Percentiles rank a stretch among this genome's conserved stretches.
Conservation (phyloP, 2,329 filamentous ascomycete species). For the Falciphora oryzae region DNA sequence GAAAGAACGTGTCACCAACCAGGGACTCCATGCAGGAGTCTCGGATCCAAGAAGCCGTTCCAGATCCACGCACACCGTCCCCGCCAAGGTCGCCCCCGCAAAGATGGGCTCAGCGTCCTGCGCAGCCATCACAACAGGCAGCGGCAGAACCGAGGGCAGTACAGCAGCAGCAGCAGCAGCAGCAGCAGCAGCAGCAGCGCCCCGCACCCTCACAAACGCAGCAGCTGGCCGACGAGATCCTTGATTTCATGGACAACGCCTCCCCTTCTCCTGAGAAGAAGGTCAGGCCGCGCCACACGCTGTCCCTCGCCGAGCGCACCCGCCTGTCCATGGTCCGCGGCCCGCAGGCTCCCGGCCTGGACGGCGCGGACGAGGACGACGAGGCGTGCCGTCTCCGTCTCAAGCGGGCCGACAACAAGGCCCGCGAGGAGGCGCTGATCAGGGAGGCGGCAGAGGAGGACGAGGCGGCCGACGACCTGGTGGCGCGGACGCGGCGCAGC, state of each 20-base stretch:
- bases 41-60: not conserved
- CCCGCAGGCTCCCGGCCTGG: conserved; percentile 27
- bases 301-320: conserved; percentile 72
- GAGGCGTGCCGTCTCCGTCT: not conserved
- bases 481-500: conserved; percentile 52
- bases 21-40: not conserved
- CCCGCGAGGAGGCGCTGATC: conserved; percentile 21
- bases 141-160: not conserved
- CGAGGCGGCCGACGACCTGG: conserved; percentile 42
- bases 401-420: not conserved
- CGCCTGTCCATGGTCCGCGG: conserved; percentile 70
- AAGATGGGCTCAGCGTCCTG: not conserved
- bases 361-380: conserved; percentile 17
- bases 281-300: conserved; percentile 43
- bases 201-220: conserved; percentile 29
- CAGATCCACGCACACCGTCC: conserved; percentile 5
- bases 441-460: conserved; percentile 22
- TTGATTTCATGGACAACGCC: conserved; percentile 46
- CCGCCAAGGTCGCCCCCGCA: not conserved
- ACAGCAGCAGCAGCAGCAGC: not conserved
- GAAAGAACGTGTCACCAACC: not conserved
- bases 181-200: not conserved
- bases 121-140: not conserved
- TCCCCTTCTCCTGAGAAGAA: conserved; percentile 57
- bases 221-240: conserved; percentile 49